Percentiles rank a stretch among this genome's conserved stretches.
These are phyloP conservation scores for Calendula officinalis DNA, from an alignment of 129 eudicot species.

Conservation along the genomic window DNA sequence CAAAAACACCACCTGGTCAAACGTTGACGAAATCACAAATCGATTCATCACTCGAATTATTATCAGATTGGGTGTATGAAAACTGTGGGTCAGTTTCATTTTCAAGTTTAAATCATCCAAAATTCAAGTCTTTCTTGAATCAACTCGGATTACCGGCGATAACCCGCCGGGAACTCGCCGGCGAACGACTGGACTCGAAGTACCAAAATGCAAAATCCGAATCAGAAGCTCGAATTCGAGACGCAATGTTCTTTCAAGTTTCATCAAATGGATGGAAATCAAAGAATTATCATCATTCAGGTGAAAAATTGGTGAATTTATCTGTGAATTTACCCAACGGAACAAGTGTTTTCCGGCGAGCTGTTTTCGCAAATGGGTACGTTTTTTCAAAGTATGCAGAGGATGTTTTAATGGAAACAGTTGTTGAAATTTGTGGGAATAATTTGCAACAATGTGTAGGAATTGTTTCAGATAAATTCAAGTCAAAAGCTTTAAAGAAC, in stretches of 20 bases:
- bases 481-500: slow-evolving; percentile 66
- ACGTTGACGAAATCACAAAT: slow-evolving; percentile 60
- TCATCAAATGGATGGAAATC: slow-evolving; percentile 75
- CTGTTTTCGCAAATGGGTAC: slow-evolving; percentile 64
- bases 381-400: slow-evolving; percentile 71
- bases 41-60: slow-evolving; percentile 56
- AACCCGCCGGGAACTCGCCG: slow-evolving; percentile 47
- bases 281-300: slow-evolving; percentile 25
- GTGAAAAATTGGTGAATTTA: slow-evolving; percentile 67
- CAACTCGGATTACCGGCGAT: slow-evolving; percentile 70
- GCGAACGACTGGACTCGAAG: slow-evolving; percentile 60
- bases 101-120: slow-evolving; percentile 72
- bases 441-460: slow-evolving; percentile 71
- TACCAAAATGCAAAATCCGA: slow-evolving; percentile 55
- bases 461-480: slow-evolving; percentile 79
- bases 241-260: slow-evolving; percentile 84
- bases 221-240: slow-evolving; percentile 70
- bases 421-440: slow-evolving; percentile 66
- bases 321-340: slow-evolving; percentile 85
- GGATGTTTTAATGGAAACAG: slow-evolving; percentile 75
- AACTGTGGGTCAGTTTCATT: slow-evolving; percentile 69
- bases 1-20: slow-evolving; percentile 58
- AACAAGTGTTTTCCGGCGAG: slow-evolving; percentile 65
- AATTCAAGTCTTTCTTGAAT: slow-evolving; percentile 63
- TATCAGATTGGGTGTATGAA: slow-evolving; percentile 83